Evolutionary conservation across 2,329 filamentous ascomycete genomes (phyloP).

Genomic region (Colletotrichum noveboracense): DNA sequence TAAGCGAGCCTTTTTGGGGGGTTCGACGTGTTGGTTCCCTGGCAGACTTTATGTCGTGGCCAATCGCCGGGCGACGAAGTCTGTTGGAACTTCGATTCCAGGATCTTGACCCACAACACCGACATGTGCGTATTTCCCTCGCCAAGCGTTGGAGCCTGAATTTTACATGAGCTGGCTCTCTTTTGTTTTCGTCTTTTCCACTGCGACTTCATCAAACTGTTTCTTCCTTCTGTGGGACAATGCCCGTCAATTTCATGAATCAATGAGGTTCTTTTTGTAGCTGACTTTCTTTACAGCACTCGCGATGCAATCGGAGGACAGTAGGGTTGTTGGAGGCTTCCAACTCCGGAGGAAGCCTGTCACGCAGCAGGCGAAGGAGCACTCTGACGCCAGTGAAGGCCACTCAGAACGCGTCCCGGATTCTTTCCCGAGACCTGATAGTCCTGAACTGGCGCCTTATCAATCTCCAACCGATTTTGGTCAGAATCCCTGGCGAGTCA

Average conservation of each 20-base stretch:
- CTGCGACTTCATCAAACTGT: background rate
- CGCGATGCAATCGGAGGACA: background rate
- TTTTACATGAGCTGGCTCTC: background rate
- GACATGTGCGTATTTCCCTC: background rate
- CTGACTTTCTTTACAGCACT: background rate
- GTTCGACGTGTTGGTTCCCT: background rate
- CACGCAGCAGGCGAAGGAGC: background rate
- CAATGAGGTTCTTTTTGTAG: background rate
- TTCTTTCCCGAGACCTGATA: background rate
- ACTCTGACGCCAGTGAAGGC: background rate
- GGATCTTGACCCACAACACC: background rate
- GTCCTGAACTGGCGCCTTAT: background rate
- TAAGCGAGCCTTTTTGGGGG: background rate
- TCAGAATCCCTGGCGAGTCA: background rate
- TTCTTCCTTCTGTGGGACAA: background rate
- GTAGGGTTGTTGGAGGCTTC: background rate
- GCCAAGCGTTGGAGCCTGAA: background rate
- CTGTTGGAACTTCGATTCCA: background rate
- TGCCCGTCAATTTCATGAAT: background rate
- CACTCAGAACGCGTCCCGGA: background rate
- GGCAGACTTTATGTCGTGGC: fast-evolving
- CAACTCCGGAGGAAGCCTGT: background rate
- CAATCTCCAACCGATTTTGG: fast-evolving
- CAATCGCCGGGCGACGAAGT: background rate
- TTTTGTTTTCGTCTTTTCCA: background rate